Base-by-base conservation (phyloP, 441 rosid genomes). In the Arabidopsis lyrata region DNA sequence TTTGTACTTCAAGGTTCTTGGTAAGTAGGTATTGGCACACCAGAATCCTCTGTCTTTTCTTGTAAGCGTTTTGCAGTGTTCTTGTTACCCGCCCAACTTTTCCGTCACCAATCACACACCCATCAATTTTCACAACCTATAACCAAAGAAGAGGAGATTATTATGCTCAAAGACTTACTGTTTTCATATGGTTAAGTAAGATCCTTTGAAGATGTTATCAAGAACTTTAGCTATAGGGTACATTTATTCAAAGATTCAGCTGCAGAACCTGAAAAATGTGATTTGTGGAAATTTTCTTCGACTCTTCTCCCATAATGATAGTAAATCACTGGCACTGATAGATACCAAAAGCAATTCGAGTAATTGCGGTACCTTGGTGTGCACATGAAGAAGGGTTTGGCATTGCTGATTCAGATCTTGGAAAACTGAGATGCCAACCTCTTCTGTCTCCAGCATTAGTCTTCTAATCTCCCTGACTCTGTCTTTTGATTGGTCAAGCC, bases 71-170 rank as follows among this genome's bases (percentile, higher is more conserved):
- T 80, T 93, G 95, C 57, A 93, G 16, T 68, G 73, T 74, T 71
- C 65, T 83, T 13, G 95, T 90, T 27, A 90, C 81, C 0, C 80
- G 86, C 14, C 93, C 93, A 10, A 87, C 93, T 81, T 87, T 70
- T 8, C 98, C 96, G 8, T 89, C 81, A 3, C 98, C 95, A 36
- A 89, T 54, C 49, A 83, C 68, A 13, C 95, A 85, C 22, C 91
- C 91, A 70, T 93, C 92, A 14, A 93, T 89, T 81, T 83, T 81
- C 65, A 89, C 88, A 27, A 86, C 98, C 92, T 93, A 81, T 71
- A 35, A 49, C 16, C 11, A 45, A 47, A 31, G 20, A 34, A 22
- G 35, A 24, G 27, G 4, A 24, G 4, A 24, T 24, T 24, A 0
- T 24, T 24, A 24, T 24, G 27, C 27, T 24, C 27, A 24, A 24